These are phyloP conservation scores for Colletotrichum sp. DNA, from an alignment of 2,329 filamentous ascomycete genomes.

Conservation along the genomic window DNA sequence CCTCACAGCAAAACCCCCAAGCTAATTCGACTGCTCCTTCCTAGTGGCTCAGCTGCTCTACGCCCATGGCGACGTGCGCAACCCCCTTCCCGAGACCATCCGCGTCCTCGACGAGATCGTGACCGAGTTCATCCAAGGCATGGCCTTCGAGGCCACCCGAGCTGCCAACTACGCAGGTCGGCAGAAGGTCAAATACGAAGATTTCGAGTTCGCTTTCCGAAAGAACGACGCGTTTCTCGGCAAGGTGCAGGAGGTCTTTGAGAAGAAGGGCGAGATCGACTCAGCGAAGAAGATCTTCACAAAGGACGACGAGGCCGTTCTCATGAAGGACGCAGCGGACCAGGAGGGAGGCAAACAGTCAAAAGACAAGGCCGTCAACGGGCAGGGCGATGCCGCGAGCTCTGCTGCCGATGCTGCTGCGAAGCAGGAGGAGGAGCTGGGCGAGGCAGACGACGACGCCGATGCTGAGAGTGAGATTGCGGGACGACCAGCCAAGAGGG, in stretches of 20 bases:
- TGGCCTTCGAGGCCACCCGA: conserved; percentile 87
- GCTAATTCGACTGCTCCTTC: background rate
- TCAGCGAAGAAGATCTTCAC: conserved; percentile 79
- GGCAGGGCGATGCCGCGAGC: conserved; percentile 22
- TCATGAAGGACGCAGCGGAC: conserved; percentile 58
- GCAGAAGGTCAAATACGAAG: conserved; percentile 97
- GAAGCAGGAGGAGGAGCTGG: conserved; percentile 54
- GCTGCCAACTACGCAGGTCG: conserved; percentile 86
- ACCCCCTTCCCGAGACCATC: conserved; percentile 83
- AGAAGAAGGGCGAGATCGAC: conserved; percentile 87
- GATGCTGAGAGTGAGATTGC: conserved; percentile 31
- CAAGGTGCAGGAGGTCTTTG: conserved; percentile 86
- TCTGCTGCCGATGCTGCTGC: conserved; percentile 31
- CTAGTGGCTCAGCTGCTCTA: conserved; percentile 77
- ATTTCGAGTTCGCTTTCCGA: conserved; percentile 93
- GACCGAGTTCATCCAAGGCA: conserved; percentile 94
- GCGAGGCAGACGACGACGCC: conserved; percentile 57
- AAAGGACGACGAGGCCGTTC: conserved; percentile 68
- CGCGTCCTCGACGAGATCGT: conserved; percentile 92
- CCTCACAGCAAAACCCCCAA: background rate
- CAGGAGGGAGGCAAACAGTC: conserved; percentile 40
- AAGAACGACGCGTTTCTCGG: conserved; percentile 86
- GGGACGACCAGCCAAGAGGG: conserved; percentile 22
- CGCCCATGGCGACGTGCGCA: conserved; percentile 78
- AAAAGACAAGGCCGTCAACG: conserved; percentile 33